Evolutionary conservation across 2,329 filamentous ascomycete species (phyloP), one percentile per base, ranked within the genome.

Genomic region (Alternaria sp.): DNA sequence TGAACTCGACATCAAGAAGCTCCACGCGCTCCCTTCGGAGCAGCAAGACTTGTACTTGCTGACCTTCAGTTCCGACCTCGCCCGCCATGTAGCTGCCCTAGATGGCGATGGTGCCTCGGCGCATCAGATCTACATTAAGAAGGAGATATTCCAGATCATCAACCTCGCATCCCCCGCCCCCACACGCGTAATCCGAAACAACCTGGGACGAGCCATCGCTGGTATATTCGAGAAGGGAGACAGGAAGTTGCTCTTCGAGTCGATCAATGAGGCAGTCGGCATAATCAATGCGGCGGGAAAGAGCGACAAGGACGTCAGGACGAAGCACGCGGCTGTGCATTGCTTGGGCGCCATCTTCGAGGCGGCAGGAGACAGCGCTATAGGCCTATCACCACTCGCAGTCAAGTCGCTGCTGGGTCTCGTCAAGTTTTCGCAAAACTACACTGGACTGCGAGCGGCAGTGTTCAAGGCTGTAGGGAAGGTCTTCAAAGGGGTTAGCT

Each of bases 11-110:
- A 82, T 97, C 69, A 83, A 89, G 73, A 97, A 97, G 85, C 89
- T 99, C 49, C 91, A 97, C 80, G 86, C 92, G 54, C 87, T 98
- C 48, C 92, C 94, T 44, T 89, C 92, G 55, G 95, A 99, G 81
- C 95, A 99, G 79, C 95, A 99, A 81, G 94, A 97, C 74, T 87
- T 99, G 12, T 96, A 95, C 79, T 87, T 99, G 64, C 85, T 99
- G 62, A 96, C 90, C 27, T 97, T 96, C 76, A 91, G 94, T 36
- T 91, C 93, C 28, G 88, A 91, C 62, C 85, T 99, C 57, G 90
- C 89, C 64, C 91, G 90, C 69, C 92, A 97, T 84, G 91, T 97
- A 45, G 85, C 89, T 55, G 83, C 83, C 16, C 86, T 98, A 48
- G 87, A 89, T 54, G 85, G 89, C 63, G 92, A 97, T 69, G 91